Evolutionary conservation across 208 protist genomes (phyloP).

Genomic region (Polymyxa betae): DNA sequence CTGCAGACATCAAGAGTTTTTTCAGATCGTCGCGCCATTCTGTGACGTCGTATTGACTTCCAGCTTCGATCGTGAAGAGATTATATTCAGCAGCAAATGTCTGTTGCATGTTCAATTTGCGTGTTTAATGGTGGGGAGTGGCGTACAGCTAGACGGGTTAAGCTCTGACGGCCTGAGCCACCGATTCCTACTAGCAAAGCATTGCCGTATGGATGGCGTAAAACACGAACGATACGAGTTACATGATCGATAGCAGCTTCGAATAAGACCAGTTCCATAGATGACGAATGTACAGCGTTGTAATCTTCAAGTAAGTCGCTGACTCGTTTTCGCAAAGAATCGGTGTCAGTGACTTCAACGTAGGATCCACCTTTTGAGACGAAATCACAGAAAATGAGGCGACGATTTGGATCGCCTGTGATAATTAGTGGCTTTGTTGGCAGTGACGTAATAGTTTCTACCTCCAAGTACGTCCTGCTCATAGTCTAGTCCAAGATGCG

Average conservation of each 20-base stretch:
- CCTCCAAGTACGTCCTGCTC: neutral
- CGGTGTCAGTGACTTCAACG: slow-evolving; percentile 80
- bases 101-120: neutral
- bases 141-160: slow-evolving; percentile 85
- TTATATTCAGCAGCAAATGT: slow-evolving; percentile 89
- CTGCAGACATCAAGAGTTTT: slow-evolving; percentile 83
- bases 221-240: slow-evolving; percentile 88
- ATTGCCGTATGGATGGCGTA: slow-evolving; percentile 92
- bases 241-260: slow-evolving; percentile 93
- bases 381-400: slow-evolving; percentile 85
- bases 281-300: slow-evolving; percentile 79
- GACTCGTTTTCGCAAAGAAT: slow-evolving; percentile 78
- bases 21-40: slow-evolving; percentile 95
- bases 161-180: slow-evolving; percentile 93
- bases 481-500: slow-evolving; percentile 7
- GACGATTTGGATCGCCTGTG: slow-evolving; percentile 13
- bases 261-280: slow-evolving; percentile 94
- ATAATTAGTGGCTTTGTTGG: neutral
- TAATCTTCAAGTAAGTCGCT: slow-evolving; percentile 88
- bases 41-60: slow-evolving; percentile 89
- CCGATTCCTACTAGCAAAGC: slow-evolving; percentile 94
- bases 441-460: neutral
- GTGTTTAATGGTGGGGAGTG: neutral
- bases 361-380: slow-evolving; percentile 64
- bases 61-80: slow-evolving; percentile 89